Evolutionary conservation across 768 basidiomycete genomes (phyloP), one percentile per base, ranked within the genome.

Genomic region (Collybia sp.): DNA sequence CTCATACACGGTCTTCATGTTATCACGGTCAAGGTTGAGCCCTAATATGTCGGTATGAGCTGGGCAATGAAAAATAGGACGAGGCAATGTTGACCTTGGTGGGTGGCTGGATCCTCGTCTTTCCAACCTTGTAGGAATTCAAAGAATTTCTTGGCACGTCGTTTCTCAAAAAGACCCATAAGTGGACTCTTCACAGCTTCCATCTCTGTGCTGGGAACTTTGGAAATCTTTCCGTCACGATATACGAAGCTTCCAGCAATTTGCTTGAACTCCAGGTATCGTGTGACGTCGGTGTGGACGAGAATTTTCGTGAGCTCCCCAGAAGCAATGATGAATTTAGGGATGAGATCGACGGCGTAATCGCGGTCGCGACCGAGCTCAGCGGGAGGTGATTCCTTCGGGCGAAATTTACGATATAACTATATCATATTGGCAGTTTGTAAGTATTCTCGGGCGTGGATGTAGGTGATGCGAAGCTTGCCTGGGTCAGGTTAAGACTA

Each of bases 131-230:
- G 96, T 53, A 99, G 65, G 69, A 94, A 99, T 66, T 90, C 85
- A 61, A 99, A 98, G 75, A 99, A 99, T 64, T 94, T 96, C 80
- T 94, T 96, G 13, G 95, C 95, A 33, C 96, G 76, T 51, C 93
- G 76, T 73, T 99, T 99, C 79, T 99, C 96, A 56, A 98, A 98
- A 33, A 98, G 71, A n/a, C 96, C 96, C 94, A 99, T 98, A 58
- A 99, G 74, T 30, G 93, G 88, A 58, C 89, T 93, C 67, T 70
- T 85, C 47, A 97, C 87, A 8, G 96, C 96, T 72, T 99, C 96
- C 75, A 94, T 84, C 73, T 98, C 94, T 5, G 93, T 97, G 59
- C 88, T 87, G 30, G 96, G 96, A 9, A 99, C 96, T 68, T 99
- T 99, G 50, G 90, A 92, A 68, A 99, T 96, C 70, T 68, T 88